phyloP scores from a whole-genome alignment of 2,329 filamentous ascomycete genomes.

The Sporothrix pallida region DNA sequence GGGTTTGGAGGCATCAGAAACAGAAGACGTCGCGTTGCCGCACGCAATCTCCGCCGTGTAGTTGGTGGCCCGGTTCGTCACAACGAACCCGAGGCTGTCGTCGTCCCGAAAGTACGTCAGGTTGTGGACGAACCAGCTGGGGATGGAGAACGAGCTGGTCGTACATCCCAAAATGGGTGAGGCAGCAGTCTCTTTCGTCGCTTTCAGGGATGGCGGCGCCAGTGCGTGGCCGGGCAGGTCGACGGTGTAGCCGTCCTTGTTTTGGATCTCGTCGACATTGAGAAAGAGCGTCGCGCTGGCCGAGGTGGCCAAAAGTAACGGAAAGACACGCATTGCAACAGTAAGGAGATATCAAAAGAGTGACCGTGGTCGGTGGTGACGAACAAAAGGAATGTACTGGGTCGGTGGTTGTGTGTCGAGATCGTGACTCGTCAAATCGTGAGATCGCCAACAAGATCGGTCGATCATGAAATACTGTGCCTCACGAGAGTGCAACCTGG shows the following conservation, averaged over 20 bases:
- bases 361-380: background rate
- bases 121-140: constrained; percentile 40
- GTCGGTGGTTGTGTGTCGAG: background rate
- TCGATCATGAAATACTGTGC: background rate
- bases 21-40: constrained; percentile 13
- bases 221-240: constrained; percentile 10
- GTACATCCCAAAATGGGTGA: constrained; percentile 36
- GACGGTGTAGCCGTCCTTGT: background rate
- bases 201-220: background rate
- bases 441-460: background rate
- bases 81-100: constrained; percentile 30
- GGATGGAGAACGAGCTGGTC: constrained; percentile 39
- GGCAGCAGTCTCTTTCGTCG: background rate
- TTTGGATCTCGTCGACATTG: constrained; percentile 3
- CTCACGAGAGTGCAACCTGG: background rate
- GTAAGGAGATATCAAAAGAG: constrained; percentile 1
- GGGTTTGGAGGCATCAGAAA: background rate
- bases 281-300: background rate
- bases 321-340: background rate
- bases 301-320: background rate
- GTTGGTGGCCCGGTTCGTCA: constrained; percentile 40
- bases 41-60: constrained; percentile 36
- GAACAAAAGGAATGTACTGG: background rate
- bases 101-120: constrained; percentile 30
- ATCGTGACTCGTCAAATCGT: background rate